A percentile compares a stretch with the other conserved stretches of the same genome.
These are phyloP conservation scores for Chrysoporthe austroafricana DNA, from an alignment of 2,329 filamentous ascomycete genomes.

Conservation along the genomic window DNA sequence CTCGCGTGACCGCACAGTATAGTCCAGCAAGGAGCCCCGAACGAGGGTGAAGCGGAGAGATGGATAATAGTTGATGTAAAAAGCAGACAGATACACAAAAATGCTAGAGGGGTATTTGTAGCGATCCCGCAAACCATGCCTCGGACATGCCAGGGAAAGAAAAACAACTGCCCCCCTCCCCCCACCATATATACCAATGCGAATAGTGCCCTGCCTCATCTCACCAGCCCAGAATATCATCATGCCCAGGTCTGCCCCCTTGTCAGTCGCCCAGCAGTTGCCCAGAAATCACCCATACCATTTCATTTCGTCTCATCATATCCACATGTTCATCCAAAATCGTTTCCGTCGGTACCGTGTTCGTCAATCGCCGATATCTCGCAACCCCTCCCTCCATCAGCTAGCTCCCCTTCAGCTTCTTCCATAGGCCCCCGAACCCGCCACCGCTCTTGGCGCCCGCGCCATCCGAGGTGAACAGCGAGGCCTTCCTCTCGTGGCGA, in stretches of 20 bases:
- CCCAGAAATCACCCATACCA: not conserved
- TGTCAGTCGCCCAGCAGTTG: not conserved
- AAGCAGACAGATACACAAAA: not conserved
- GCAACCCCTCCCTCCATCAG: not conserved
- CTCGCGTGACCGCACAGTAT: not conserved
- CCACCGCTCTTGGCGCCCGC: conserved; percentile 49
- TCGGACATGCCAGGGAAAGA: not conserved
- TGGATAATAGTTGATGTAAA: not conserved
- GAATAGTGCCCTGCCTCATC: not conserved
- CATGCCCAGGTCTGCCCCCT: too few relatives aligned
- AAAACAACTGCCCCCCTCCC: not conserved
- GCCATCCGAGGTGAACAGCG: conserved; percentile 45
- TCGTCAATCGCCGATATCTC: too few relatives aligned
- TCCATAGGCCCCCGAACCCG: conserved; percentile 57
- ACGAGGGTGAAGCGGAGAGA: not conserved
- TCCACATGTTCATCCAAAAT: not conserved
- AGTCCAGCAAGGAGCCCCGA: not conserved
- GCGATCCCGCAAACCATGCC: not conserved
- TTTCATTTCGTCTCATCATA: not conserved
- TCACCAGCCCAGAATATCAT: not conserved
- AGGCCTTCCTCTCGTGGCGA: conserved; percentile 44
- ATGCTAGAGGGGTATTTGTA: conserved; percentile 8
- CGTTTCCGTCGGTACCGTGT: not conserved
- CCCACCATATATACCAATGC: not conserved
- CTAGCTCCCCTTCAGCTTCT: conserved; percentile 50